A percentile compares a stretch with the other conserved stretches of the same genome.
Conservation (phyloP, 2,329 filamentous ascomycete species). For the Sporothrix pseudoabietina region DNA sequence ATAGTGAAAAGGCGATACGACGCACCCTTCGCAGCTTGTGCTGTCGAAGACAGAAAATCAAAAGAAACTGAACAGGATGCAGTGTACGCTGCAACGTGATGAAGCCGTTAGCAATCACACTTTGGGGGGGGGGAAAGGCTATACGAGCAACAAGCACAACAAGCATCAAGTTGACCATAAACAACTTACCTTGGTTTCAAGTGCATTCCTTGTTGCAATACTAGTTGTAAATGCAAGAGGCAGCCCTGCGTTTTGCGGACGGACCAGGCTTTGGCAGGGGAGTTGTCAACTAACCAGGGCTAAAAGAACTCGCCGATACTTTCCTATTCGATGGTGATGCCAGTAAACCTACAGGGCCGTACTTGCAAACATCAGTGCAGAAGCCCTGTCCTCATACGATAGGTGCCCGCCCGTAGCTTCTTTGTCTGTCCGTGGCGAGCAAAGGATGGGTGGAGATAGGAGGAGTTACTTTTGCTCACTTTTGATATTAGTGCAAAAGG, state of each 20-base stretch:
- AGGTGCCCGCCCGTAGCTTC: not conserved
- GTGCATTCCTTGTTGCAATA: not conserved
- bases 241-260: not conserved
- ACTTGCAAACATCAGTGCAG: not conserved
- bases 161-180: not conserved
- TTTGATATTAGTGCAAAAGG: conserved; percentile 7
- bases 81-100: not conserved
- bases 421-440: not conserved
- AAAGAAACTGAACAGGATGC: not conserved
- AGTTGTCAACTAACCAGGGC: conserved; percentile 4
- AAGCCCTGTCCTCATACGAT: not conserved
- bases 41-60: not conserved
- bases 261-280: not conserved
- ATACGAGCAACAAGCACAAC: not conserved
- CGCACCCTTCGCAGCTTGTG: not conserved
- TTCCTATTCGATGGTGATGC: conserved; percentile 8
- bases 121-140: not conserved
- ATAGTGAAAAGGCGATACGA: conserved; percentile 18
- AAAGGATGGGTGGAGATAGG: not conserved
- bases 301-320: not conserved
- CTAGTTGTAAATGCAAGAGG: not conserved
- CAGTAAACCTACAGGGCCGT: conserved; percentile 1
- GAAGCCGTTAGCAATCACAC: conserved; percentile 1
- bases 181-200: not conserved
- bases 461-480: not conserved